A percentile compares a stretch with the other conserved stretches of the same genome.
Conservation (phyloP, 345 rosid genomes). For the Viola odorata region DNA sequence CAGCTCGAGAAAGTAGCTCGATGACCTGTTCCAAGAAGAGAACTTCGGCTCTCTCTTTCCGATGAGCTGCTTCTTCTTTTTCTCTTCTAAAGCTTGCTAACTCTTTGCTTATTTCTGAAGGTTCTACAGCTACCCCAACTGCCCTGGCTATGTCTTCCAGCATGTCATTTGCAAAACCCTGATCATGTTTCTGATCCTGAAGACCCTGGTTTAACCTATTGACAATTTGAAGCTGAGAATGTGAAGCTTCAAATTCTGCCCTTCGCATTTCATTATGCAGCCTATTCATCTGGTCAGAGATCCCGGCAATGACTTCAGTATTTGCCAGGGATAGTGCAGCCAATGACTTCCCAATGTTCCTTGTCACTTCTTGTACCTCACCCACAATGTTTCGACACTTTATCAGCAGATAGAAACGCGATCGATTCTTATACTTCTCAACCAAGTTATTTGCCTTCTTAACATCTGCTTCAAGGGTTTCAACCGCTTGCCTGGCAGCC, state of each 20-base stretch:
- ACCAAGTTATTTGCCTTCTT: constrained; percentile 55
- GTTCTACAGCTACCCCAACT: constrained; percentile 65
- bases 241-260: constrained; percentile 50
- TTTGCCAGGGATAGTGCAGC: constrained; percentile 46
- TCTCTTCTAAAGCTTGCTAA: constrained; percentile 56
- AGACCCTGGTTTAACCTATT: constrained; percentile 55
- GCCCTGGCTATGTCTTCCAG: constrained; percentile 61
- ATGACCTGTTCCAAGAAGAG: constrained; percentile 66
- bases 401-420: constrained; percentile 53
- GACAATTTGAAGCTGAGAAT: constrained; percentile 49
- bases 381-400: constrained; percentile 51
- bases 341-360: constrained; percentile 58
- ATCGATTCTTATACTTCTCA: constrained; percentile 48
- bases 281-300: constrained; percentile 51
- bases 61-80: constrained; percentile 53
- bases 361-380: constrained; percentile 62
- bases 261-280: constrained; percentile 67
- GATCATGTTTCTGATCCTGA: constrained; percentile 52
- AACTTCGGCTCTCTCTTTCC: constrained; percentile 60
- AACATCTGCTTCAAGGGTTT: constrained; percentile 52
- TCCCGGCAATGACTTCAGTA: constrained; percentile 49
- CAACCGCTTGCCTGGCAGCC: constrained; percentile 50
- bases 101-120: constrained; percentile 58
- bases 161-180: constrained; percentile 58
- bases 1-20: constrained; percentile 64